These are phyloP conservation scores for Dendrocalamus latiflorus DNA, from an alignment of 202 grass and related monocot species.

Conservation along the genomic window DNA sequence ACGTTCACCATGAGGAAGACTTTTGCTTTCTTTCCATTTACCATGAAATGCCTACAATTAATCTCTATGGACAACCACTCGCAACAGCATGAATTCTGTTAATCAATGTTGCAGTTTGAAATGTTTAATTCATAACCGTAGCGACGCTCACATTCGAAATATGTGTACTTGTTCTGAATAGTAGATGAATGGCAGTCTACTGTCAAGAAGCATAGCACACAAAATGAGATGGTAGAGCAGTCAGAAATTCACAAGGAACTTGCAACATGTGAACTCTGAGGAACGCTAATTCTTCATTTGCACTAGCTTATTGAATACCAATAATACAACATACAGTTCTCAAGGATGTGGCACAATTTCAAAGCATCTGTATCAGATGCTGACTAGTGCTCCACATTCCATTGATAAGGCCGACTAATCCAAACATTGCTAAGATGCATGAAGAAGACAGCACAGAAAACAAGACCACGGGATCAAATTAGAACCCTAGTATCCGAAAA, in stretches of 20 bases:
- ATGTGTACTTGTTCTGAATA: no score
- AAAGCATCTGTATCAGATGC: no score
- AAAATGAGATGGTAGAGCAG: neutral
- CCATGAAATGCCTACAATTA: no score
- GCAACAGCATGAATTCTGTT: no score
- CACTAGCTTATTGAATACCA: constrained; percentile 38
- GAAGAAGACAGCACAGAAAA: constrained; percentile 26
- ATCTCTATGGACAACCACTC: no score
- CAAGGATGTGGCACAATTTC: constrained; percentile 52
- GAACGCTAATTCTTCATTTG: constrained; percentile 18
- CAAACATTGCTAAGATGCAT: constrained; percentile 19
- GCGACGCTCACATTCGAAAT: no score
- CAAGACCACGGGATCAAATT: constrained; percentile 30
- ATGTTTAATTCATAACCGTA: no score
- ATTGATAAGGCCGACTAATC: constrained; percentile 22
- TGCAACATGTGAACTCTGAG: neutral
- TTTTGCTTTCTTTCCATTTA: no score
- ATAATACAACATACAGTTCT: constrained; percentile 23
- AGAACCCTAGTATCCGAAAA: constrained; percentile 38
- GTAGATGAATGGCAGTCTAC: neutral
- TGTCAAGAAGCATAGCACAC: neutral
- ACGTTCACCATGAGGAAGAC: no score
- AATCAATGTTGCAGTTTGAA: no score
- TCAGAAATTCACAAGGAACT: neutral
- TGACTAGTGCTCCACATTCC: constrained; percentile 57